Evolutionary conservation across 2,329 filamentous ascomycete genomes (phyloP), one percentile per base, ranked within the genome.

Genomic region (Ceratocystis papillata): DNA sequence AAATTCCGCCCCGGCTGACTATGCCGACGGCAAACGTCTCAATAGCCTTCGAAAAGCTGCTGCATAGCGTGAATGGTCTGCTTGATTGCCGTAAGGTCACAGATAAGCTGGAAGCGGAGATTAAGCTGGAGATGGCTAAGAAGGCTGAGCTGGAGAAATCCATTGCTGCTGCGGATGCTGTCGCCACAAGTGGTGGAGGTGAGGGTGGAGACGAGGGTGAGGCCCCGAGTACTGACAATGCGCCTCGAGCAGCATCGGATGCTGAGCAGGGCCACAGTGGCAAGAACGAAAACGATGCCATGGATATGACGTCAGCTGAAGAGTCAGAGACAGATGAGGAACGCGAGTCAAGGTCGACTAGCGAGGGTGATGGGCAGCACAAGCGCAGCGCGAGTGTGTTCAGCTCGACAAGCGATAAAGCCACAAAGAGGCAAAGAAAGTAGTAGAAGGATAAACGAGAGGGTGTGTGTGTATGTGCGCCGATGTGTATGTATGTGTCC

Each of bases 351-450:
- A 69, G 78, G 77, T 68, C 73, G 76, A 46, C 50, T 3, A 46
- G 55, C 12, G 62, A 64, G 1, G 45, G 50, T 17, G 60, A 59
- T 55, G 60, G 46, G 53, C 74, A 73, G 7, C 86, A 88, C 69
- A 95, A 95, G 78, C 83, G 90, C 67, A 94, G 90, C 73, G 89
- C 89, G 1, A 95, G 90, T 74, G 89, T 91, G 41, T 74, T 95
- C 64, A 93, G 89, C 73, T 78, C 80, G 17, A 77, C 77, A 5
- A 90, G 87, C 73, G 86, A 90, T 68, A 83, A 83, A 75, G 83
- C 80, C 70, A 71, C 75, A 2, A 85, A 85, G 73, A 77, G 81
- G 68, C 79, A 80, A 70, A 84, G 82, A 76, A 84, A 83, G 71
- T 80, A 73, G 72, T n/a, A 17, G 4, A 12, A 20, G 20, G 45